Percentiles rank a stretch among this genome's conserved stretches.
Conservation (phyloP, 306 rosid genomes). For the Quercus bicolor region DNA sequence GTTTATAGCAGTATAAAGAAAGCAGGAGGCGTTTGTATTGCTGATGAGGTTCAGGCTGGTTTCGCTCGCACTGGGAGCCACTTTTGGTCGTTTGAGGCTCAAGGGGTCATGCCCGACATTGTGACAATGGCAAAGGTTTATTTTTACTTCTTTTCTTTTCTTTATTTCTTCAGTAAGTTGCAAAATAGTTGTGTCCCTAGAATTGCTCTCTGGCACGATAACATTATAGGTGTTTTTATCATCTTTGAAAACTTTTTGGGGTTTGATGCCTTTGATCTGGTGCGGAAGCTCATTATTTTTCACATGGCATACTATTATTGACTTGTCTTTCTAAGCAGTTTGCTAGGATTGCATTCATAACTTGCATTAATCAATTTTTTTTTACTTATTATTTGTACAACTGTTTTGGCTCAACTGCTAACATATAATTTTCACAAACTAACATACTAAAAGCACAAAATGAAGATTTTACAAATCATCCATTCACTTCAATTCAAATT, state of each 20-base stretch:
- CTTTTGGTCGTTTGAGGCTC: slow-evolving; percentile 95
- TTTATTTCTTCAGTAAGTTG: not conserved
- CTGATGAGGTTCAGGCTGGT: slow-evolving; percentile 92
- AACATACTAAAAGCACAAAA: not conserved
- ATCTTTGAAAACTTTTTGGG: too few species aligned
- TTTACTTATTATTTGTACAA: not conserved
- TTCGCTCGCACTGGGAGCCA: slow-evolving; percentile 87
- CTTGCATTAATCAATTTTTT: not conserved
- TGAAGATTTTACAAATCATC: not conserved
- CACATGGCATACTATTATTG: not conserved
- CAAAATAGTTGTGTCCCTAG: not conserved
- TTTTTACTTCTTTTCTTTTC: slow-evolving; percentile 2
- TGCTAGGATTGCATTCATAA: not conserved
- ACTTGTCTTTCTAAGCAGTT: not conserved
- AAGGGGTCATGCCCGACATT: slow-evolving; percentile 90
- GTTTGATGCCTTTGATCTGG: too few species aligned
- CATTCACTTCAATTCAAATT: not conserved
- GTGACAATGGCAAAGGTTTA: slow-evolving; percentile 94
- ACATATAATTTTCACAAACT: too few species aligned
- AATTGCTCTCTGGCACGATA: not conserved
- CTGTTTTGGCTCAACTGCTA: too few species aligned
- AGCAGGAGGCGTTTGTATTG: slow-evolving; percentile 91
- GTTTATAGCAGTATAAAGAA: slow-evolving; percentile 53
- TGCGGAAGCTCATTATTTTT: not conserved
- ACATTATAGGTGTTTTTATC: not conserved